phyloP scores from a whole-genome alignment of 2,329 filamentous ascomycete species.

The Hypoxylon sp. region DNA sequence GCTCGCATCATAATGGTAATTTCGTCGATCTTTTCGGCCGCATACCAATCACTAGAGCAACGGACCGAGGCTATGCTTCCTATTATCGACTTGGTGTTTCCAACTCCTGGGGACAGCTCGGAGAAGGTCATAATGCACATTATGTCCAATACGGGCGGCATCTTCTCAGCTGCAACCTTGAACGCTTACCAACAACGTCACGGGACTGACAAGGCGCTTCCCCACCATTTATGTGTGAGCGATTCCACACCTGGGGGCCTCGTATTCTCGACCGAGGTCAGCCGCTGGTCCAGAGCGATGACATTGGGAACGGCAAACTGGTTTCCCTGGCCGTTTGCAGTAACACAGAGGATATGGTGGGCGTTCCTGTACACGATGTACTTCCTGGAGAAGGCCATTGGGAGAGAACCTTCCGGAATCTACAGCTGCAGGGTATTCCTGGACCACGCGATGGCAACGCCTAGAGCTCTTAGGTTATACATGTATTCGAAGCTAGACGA shows the following conservation, averaged over 20 bases:
- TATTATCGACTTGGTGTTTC: conserved; percentile 57
- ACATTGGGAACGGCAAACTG: conserved; percentile 60
- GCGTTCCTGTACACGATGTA: conserved; percentile 55
- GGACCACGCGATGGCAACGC: conserved; percentile 51
- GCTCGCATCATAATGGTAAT: conserved; percentile 64
- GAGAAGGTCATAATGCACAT: conserved; percentile 61
- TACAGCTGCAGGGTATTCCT: conserved; percentile 56
- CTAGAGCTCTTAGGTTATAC: conserved; percentile 62
- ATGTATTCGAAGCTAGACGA: conserved; percentile 69
- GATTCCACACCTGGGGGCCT: conserved; percentile 67
- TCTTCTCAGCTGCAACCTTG: conserved; percentile 63
- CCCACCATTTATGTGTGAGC: conserved; percentile 61
- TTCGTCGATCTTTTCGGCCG: conserved; percentile 61
- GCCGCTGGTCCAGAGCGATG: conserved; percentile 66
- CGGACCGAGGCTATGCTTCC: conserved; percentile 60
- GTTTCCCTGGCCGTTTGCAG: conserved; percentile 62
- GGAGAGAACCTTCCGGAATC: conserved; percentile 56
- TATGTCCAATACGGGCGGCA: conserved; percentile 70
- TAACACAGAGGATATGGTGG: conserved; percentile 62
- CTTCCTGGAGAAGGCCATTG: conserved; percentile 52
- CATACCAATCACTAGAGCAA: conserved; percentile 57
- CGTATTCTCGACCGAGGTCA: conserved; percentile 57
- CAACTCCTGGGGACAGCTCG: conserved; percentile 35
- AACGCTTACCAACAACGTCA: conserved; percentile 58
- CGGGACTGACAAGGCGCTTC: conserved; percentile 53